Evolutionary conservation across 208 protist species (phyloP).

Genomic region (Crithidia fasciculata): DNA sequence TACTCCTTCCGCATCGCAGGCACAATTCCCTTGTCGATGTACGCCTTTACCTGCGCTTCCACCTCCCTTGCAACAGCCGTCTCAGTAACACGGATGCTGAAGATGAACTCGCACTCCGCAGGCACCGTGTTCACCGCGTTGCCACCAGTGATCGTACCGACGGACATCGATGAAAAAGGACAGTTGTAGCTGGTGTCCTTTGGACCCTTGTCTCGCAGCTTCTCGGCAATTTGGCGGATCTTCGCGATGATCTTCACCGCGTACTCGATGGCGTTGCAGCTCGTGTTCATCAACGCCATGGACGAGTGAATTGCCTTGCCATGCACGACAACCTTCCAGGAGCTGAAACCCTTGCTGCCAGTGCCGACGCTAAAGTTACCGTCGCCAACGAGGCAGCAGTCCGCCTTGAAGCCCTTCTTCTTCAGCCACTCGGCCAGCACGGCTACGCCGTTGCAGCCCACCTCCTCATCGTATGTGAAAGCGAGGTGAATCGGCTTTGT

Average conservation of each 20-base stretch:
- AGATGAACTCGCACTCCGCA: slow-evolving; percentile 43
- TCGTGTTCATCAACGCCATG: slow-evolving; percentile 33
- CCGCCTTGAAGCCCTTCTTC: slow-evolving; percentile 30
- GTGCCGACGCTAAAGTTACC: slow-evolving; percentile 14
- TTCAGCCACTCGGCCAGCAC: slow-evolving; percentile 37
- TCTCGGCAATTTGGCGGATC: slow-evolving; percentile 27
- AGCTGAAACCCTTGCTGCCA: slow-evolving; percentile 35
- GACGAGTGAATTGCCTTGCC: slow-evolving; percentile 59
- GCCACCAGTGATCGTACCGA: slow-evolving; percentile 42
- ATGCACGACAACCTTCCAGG: slow-evolving; percentile 27
- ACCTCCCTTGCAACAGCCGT: slow-evolving; percentile 13
- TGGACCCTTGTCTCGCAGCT: slow-evolving; percentile 27
- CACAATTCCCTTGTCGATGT: slow-evolving; percentile 29
- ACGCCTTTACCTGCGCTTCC: slow-evolving; percentile 25
- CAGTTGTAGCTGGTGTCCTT: slow-evolving; percentile 23
- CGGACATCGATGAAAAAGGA: slow-evolving; percentile 30
- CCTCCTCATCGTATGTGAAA: slow-evolving; percentile 51
- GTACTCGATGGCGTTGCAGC: slow-evolving; percentile 44
- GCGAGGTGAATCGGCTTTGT: slow-evolving; percentile 52
- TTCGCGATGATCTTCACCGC: slow-evolving; percentile 45
- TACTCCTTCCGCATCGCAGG: slow-evolving; percentile 40
- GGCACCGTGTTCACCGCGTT: slow-evolving; percentile 55
- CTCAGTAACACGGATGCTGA: slow-evolving; percentile 37
- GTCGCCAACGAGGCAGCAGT: slow-evolving; percentile 18
- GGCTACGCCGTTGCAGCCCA: slow-evolving; percentile 37